Percentiles rank a stretch among this genome's conserved stretches.
Conservation (phyloP, 371 early-diverging fungal genomes). For the Cokeromyces recurvatus region DNA sequence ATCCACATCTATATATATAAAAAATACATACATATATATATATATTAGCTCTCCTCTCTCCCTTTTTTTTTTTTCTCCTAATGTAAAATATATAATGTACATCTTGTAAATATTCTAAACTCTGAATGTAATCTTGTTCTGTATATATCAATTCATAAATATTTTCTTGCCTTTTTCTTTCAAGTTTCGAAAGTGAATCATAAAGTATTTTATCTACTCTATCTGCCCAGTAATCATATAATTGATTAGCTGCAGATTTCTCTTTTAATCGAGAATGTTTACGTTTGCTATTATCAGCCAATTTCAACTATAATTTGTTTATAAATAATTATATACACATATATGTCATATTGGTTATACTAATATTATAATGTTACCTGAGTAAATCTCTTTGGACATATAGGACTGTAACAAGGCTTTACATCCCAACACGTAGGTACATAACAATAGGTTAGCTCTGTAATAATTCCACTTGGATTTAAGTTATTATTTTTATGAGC, state of each 20-base stretch:
- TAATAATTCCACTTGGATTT: conserved; percentile 57
- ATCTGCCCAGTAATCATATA: conserved; percentile 53
- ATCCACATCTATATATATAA: conserved; percentile 63
- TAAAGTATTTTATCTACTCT: conserved; percentile 62
- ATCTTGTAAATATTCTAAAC: conserved; percentile 43
- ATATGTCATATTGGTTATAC: no score
- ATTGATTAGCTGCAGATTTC: no score
- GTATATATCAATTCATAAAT: conserved; percentile 90
- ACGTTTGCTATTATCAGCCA: no score
- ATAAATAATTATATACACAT: no score
- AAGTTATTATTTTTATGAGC: not conserved
- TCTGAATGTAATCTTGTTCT: conserved; percentile 87
- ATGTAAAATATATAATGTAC: conserved; percentile 10
- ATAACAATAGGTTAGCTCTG: conserved; percentile 66
- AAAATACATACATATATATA: not conserved
- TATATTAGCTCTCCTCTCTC: not conserved
- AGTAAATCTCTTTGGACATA: conserved; percentile 57
- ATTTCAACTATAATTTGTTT: no score
- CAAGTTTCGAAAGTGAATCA: conserved; percentile 62
- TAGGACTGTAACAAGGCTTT: conserved; percentile 60
- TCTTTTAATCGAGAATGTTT: no score
- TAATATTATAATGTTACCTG: no score
- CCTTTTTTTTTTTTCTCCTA: not conserved
- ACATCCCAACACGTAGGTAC: conserved; percentile 61
- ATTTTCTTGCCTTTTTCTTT: conserved; percentile 87